These are phyloP conservation scores for Ceratobasidium sp. DNA, from an alignment of 1,284 basidiomycete species.

Conservation along the genomic window DNA sequence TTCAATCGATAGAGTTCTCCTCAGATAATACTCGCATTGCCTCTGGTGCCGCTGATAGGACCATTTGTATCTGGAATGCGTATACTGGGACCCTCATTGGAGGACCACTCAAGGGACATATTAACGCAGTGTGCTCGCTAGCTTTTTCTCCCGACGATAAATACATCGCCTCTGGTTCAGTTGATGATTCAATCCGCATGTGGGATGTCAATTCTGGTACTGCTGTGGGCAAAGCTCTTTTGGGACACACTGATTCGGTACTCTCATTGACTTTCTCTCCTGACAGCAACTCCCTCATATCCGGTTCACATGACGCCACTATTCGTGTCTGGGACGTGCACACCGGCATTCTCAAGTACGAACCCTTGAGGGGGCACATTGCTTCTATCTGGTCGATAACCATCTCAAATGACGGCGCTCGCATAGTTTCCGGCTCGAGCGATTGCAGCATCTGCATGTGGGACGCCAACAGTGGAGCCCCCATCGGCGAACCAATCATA, in stretches of 20 bases:
- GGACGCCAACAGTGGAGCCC: too few species aligned
- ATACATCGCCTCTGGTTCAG: neutral
- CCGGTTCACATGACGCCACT: neutral
- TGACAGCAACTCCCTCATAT: neutral
- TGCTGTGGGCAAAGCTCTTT: neutral
- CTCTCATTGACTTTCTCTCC: neutral
- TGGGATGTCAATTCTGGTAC: too few species aligned
- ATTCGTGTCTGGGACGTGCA: neutral
- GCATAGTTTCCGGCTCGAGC: too few species aligned
- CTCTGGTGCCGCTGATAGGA: neutral
- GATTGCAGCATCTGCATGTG: too few species aligned
- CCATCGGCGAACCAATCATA: too few species aligned
- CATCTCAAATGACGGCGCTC: too few species aligned
- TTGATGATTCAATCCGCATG: neutral
- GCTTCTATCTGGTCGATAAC: too few species aligned
- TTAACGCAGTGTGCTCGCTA: neutral
- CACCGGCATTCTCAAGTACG: too few species aligned
- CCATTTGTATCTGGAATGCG: slow-evolving; percentile 3
- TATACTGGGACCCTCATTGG: neutral
- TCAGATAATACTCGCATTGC: neutral
- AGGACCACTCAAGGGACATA: neutral
- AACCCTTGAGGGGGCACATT: too few species aligned
- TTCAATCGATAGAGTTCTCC: neutral
- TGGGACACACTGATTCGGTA: neutral
- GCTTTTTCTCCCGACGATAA: neutral